Conservation (phyloP, 495 filamentous ascomycete species). For the Xylaria intraflava region DNA sequence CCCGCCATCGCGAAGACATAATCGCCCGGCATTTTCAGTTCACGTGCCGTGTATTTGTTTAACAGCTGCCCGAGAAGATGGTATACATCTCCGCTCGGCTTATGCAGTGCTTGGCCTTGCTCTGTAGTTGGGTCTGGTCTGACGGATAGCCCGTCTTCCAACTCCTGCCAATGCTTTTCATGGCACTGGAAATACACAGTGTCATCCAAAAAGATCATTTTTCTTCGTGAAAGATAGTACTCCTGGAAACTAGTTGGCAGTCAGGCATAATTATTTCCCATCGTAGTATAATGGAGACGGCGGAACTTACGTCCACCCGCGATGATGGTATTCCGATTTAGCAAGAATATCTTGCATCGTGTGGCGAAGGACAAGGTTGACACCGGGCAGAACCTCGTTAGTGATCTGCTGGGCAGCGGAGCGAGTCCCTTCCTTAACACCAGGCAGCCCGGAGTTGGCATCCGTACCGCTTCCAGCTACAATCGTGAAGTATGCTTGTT, state of each 20-base stretch:
- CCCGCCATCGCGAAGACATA: slow-evolving; percentile 10
- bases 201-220: slow-evolving; percentile 25
- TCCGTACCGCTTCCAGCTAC: slow-evolving; percentile 25
- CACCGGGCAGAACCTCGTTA: slow-evolving; percentile 1
- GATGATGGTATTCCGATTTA: slow-evolving; percentile 10
- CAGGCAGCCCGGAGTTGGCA: slow-evolving; percentile 24
- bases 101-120: neutral
- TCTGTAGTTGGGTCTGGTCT: neutral
- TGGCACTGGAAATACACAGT: slow-evolving; percentile 27
- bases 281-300: neutral
- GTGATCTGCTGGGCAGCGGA: neutral
- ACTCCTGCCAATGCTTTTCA: slow-evolving; percentile 9
- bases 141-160: slow-evolving; percentile 10
- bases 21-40: slow-evolving; percentile 8
- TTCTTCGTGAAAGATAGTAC: slow-evolving; percentile 24
- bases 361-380: neutral
- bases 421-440: slow-evolving; percentile 14
- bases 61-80: slow-evolving; percentile 7
- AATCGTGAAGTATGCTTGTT: slow-evolving; percentile 13
- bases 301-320: slow-evolving; percentile 8
- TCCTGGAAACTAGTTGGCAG: slow-evolving; percentile 25
- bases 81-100: slow-evolving; percentile 9
- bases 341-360: slow-evolving; percentile 4
- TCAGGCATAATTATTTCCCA: slow-evolving; percentile 7
- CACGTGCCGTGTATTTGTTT: slow-evolving; percentile 8